Evolutionary conservation across 2,329 filamentous ascomycete genomes (phyloP).

Genomic region (Orbilia oligospora): DNA sequence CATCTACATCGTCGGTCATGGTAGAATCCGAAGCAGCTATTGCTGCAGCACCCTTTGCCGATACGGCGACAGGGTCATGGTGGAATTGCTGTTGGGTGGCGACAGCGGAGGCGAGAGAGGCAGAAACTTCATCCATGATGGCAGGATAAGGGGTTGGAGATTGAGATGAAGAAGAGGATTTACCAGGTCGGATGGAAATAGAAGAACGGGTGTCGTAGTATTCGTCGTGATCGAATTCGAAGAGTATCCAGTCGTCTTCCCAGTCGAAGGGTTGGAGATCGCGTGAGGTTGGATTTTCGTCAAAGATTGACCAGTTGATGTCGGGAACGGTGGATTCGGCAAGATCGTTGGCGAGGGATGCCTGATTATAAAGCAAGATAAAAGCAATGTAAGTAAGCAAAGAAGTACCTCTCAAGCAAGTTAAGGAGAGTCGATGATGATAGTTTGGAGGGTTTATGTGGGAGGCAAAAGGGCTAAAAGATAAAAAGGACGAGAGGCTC

Average conservation of each 20-base stretch:
- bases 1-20: constrained; percentile 47
- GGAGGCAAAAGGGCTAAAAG: constrained; percentile 17
- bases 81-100: constrained; percentile 52
- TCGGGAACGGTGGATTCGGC: constrained; percentile 58
- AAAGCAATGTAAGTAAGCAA: constrained; percentile 5
- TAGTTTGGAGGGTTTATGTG: neutral
- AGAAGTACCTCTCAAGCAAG: neutral
- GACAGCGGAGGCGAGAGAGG: neutral
- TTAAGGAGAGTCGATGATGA: neutral
- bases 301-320: constrained; percentile 61
- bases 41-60: constrained; percentile 39
- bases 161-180: constrained; percentile 23
- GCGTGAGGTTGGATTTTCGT: constrained; percentile 59
- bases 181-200: constrained; percentile 17
- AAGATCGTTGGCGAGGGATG: constrained; percentile 55
- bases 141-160: constrained; percentile 19
- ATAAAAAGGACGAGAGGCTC: neutral
- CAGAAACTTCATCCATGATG: constrained; percentile 53
- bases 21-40: constrained; percentile 23
- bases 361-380: constrained; percentile 4
- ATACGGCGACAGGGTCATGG: constrained; percentile 51
- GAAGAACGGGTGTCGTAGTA: constrained; percentile 50
- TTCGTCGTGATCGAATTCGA: constrained; percentile 60
- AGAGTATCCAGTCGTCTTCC: constrained; percentile 60
- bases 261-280: constrained; percentile 57